Evolutionary conservation across 176 grass and related monocot genomes (phyloP).

Genomic region (Elaeis guineensis): DNA sequence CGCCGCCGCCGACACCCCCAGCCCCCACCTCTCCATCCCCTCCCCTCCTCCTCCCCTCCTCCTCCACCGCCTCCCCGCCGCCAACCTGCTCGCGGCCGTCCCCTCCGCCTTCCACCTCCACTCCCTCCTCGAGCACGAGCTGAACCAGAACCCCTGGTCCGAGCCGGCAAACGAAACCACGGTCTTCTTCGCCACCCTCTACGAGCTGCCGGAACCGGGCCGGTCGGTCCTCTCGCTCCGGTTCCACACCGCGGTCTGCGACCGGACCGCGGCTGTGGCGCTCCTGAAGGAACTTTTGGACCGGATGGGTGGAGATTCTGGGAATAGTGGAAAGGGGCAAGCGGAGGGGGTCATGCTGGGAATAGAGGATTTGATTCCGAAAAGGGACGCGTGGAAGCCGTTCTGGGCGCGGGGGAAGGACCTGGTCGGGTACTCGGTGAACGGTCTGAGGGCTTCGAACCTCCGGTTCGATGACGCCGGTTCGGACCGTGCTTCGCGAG

Average conservation of each 20-base stretch:
- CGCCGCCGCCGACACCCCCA: conserved; percentile 23
- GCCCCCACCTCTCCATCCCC: conserved; percentile 37
- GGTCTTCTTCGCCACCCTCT: conserved; percentile 52
- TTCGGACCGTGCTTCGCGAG: conserved; percentile 40
- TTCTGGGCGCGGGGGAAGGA: conserved; percentile 87
- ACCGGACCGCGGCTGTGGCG: conserved; percentile 36
- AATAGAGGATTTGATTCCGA: conserved; percentile 62
- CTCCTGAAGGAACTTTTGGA: conserved; percentile 47
- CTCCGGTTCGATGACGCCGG: conserved; percentile 51
- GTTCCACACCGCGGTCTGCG: conserved; percentile 70
- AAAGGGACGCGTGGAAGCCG: conserved; percentile 64
- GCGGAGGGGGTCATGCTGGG: conserved; percentile 13
- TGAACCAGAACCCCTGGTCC: conserved; percentile 71
- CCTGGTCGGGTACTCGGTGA: conserved; percentile 79
- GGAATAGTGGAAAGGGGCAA: conserved; percentile 7
- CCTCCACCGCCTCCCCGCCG: neutral
- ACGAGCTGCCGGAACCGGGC: conserved; percentile 26
- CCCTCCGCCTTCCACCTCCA: conserved; percentile 27
- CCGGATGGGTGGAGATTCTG: conserved; percentile 21
- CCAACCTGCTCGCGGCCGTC: neutral
- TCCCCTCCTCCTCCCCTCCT: neutral
- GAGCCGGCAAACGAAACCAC: conserved; percentile 14
- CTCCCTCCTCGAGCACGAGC: conserved; percentile 69
- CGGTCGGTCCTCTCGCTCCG: conserved; percentile 40
- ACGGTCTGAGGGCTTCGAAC: conserved; percentile 61